Conservation (phyloP, 257 asterid species). For the Petrea volubilis region DNA sequence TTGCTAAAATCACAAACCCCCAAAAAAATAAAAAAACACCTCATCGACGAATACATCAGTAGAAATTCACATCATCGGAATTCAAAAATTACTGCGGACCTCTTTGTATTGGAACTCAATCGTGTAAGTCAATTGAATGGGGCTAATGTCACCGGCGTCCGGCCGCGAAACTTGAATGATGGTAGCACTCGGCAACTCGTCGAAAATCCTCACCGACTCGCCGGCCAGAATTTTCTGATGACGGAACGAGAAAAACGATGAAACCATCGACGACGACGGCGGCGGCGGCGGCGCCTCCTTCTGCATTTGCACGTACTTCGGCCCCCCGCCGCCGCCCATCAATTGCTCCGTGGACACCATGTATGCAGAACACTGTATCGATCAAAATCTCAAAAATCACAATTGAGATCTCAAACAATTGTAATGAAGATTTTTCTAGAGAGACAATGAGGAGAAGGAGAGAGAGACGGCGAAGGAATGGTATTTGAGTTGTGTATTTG, state of each 20-base stretch:
- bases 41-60: background rate
- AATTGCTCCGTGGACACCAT: conserved; percentile 81
- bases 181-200: conserved; percentile 73
- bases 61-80: conserved; percentile 12
- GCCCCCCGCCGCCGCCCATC: conserved; percentile 43
- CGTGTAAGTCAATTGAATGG: conserved; percentile 82
- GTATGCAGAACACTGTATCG: background rate
- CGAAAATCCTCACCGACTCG: conserved; percentile 66
- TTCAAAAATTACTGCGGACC: conserved; percentile 32
- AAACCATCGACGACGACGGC: conserved; percentile 38
- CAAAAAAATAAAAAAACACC: background rate
- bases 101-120: conserved; percentile 74
- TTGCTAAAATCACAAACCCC: conserved; percentile 8
- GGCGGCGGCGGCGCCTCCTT: conserved; percentile 43
- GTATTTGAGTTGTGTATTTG: conserved; percentile 22
- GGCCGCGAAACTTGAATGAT: conserved; percentile 84
- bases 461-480: conserved; percentile 17
- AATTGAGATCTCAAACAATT: conserved; percentile 25
- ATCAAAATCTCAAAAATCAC: background rate
- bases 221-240: conserved; percentile 25
- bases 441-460: background rate
- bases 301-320: conserved; percentile 53
- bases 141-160: conserved; percentile 86
- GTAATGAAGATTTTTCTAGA: conserved; percentile 7
- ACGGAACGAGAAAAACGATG: conserved; percentile 54